Evolutionary conservation across 2,329 filamentous ascomycete genomes (phyloP), one percentile per base, ranked within the genome.

Genomic region (Phoma sp.): DNA sequence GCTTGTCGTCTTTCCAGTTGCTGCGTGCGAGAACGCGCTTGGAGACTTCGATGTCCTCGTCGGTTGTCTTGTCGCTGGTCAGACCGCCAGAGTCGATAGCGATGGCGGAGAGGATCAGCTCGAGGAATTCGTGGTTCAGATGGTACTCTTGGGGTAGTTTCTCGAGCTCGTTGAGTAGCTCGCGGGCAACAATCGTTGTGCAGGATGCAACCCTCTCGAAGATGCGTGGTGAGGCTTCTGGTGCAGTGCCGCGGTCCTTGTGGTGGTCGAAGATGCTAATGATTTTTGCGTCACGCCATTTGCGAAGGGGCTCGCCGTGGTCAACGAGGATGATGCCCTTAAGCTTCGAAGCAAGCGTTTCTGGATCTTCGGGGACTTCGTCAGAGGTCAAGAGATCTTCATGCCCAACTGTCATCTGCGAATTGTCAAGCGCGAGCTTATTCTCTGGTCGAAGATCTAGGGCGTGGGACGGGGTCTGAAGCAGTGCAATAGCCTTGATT

Each of bases 401-500:
- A 51, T 81, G 78, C 0, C 76, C 77, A 3, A 71, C 68, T 34
- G 75, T 80, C 78, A 81, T 81, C 59, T 74, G 70, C 7, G 77
- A 77, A 43, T 79, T 78, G 40, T 72, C 64, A 53, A 81, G 64
- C 6, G 78, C 78, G 12, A 80, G 47, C 59, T 78, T 76, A 59
- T 81, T 81, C 68, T 81, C 78, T 1, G 78, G 78, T 4, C 78
- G 69, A n/a, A 81, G 66, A 48, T 80, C 78, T 18, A 81, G 66
- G 1, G 77, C 77, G 59, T 80, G 76, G 0, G 73, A 75, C 0
- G 77, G 76, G 0, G 78, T 81, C 58, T 81, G 78, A 23, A 81
- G 66, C 38, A 81, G 63, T 1, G 78, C 78, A 48, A 81, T 78
- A 5, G 77, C 78, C 56, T 79, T 80, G 57, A 77, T 53, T 0